Evolutionary conservation across 805 yeast genomes (phyloP).

Genomic region (Nadsonia fulvescens): DNA sequence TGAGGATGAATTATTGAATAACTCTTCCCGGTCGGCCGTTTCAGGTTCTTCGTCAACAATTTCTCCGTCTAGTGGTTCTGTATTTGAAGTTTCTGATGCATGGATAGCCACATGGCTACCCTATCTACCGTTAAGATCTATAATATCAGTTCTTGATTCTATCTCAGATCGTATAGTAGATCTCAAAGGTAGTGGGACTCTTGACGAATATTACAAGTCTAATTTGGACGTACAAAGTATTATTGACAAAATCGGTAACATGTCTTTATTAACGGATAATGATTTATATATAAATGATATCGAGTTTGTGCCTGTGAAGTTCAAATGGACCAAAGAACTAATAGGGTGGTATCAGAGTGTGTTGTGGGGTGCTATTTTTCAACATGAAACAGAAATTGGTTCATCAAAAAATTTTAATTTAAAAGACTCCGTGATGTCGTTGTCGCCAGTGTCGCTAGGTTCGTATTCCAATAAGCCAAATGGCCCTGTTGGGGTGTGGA

Average conservation of each 20-base stretch:
- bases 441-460: conserved; percentile 7
- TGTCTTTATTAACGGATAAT: conserved; percentile 7
- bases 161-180: not conserved
- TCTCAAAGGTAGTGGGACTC: no score
- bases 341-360: conserved; percentile 63
- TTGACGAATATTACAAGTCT: conserved; percentile 1
- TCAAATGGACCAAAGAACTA: conserved; percentile 44
- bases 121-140: no score
- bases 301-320: conserved; percentile 29
- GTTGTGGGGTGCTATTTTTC: conserved; percentile 41
- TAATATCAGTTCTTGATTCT: no score
- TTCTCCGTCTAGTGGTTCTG: no score
- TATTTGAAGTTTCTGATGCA: no score
- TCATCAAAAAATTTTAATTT: not conserved
- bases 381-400: conserved; percentile 8
- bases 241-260: conserved; percentile 10
- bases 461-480: conserved; percentile 10
- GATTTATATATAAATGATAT: conserved; percentile 9
- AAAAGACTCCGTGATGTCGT: conserved; percentile 6
- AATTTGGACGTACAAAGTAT: conserved; percentile 11
- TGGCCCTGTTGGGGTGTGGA: conserved; percentile 39
- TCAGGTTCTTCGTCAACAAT: no score
- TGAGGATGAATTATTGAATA: no score
- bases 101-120: no score
- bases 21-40: no score